Base-by-base conservation (phyloP, 148 eudicot species). In the Vaccinium vitisidaea region DNA sequence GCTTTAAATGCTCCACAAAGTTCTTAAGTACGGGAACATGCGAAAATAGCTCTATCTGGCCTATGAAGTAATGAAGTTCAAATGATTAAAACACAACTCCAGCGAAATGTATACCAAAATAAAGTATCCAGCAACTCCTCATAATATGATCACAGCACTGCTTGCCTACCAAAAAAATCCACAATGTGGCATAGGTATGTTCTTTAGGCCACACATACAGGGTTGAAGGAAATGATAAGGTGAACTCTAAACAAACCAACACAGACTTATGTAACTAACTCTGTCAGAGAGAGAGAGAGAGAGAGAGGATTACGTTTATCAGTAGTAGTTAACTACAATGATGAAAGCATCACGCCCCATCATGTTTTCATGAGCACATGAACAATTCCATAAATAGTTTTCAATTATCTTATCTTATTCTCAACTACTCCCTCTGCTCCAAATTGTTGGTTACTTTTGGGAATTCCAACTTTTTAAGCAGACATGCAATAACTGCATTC, bases 11-110 rank as follows among this genome's bases (percentile, higher is more conserved):
- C 86, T 91, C 98, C 88, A 95, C 98, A 79, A 97, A 95, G 92
- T 95, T 95, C 83, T 91, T 94, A 36, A 97, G 94, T 80, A 93
- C 96, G 0, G 99, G 94, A 80, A 94, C 93, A 87, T 97, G 99
- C 21, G 99, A 97, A 84, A 93, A 97, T 32, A 97, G 98, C 87
- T 95, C 98, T 39, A 97, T 97, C 88, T 97, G 98, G 52, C 98
- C 99, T 91, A 63, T 15, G 84, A 74, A 69, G 43, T 53, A 54
- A 81, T 65, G 10, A 81, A 69, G 49, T 52, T n/a, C 8, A 78
- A 65, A 56, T 25, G 21, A 54, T 21, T 55, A 49, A 56, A 21
- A 59, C 49, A 59, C 32, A 61, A 7, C 69, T 63, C n/a, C 27
- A 81, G 83, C 4, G 30, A 61, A 61, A 81, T 61, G 30, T 9